Base-by-base conservation (phyloP, 2,329 filamentous ascomycete species). In the Rasamsonia emersonii region DNA sequence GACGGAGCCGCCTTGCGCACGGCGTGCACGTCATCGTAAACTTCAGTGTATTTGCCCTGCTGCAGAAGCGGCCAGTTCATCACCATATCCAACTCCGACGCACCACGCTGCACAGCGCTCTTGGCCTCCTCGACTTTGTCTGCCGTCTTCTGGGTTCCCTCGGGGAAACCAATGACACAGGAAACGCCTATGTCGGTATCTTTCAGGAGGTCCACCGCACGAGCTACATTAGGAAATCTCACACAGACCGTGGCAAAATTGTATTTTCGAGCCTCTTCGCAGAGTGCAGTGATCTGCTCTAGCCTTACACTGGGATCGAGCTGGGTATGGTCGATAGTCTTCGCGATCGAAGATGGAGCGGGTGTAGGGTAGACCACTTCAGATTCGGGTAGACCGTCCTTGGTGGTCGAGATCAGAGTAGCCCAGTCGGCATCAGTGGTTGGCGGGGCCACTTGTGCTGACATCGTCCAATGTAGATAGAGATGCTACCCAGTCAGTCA, bases 161-260 rank as follows among this genome's bases (percentile, higher is more conserved):
- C 71, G 32, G 70, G 74, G 49, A 77, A 77, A 14, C 70, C 72
- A 7, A 77, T 62, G 4, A 77, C 74, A 41, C 69, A 72, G 26
- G 72, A 70, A 13, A 77, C 65, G 15, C 59, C 58, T n/a, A 73
- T 20, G 5, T 62, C 62, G 36, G 61, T 59, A 28, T 37, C 39
- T 14, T 51, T 43, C 20, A 78, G 61, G 33, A 67, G 64, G 24
- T 61, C 43, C 11, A 64, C 61, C 29, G 69, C 69, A 34, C 61
- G 65, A 15, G 59, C 42, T n/a, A 77, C 72, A 49, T 64, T 65
- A 20, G 64, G 58, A 1, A 67, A 55, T 5, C 73, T 67, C 2
- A 78, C 71, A 46, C 74, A 78, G 34, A 77, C 74, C 7, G 71
- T 64, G 46, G 56, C 46, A 28, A 58, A 60, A 15, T 48, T 49